A percentile compares a stretch with the other conserved stretches of the same genome.
These are phyloP conservation scores for Friedmanniomyces endolithicus DNA, from an alignment of 495 filamentous ascomycete genomes.

Conservation along the genomic window DNA sequence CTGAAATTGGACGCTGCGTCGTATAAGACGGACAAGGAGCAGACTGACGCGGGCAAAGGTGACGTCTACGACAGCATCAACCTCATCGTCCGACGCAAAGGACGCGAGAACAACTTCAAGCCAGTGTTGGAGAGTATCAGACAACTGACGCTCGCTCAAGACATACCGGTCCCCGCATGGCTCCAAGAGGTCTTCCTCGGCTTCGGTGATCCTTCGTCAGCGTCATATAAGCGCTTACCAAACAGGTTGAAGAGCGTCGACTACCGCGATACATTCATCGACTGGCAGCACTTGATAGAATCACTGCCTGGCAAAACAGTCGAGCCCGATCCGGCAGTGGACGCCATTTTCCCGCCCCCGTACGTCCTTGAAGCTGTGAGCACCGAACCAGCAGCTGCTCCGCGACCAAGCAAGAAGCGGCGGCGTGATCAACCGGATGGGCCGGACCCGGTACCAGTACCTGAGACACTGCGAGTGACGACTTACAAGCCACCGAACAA, in stretches of 20 bases:
- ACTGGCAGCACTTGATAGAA: slow-evolving; percentile 88
- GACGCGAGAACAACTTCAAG: slow-evolving; percentile 95
- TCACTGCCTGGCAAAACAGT: slow-evolving; percentile 75
- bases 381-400: slow-evolving; percentile 22
- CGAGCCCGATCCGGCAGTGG: slow-evolving; percentile 57
- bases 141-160: slow-evolving; percentile 61
- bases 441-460: slow-evolving; percentile 45
- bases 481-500: slow-evolving; percentile 86
- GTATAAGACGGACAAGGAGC: slow-evolving; percentile 66
- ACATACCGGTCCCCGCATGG: slow-evolving; percentile 81
- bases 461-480: slow-evolving; percentile 64
- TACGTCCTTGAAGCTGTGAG: slow-evolving; percentile 53
- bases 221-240: slow-evolving; percentile 70
- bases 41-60: slow-evolving; percentile 47
- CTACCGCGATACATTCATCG: slow-evolving; percentile 84
- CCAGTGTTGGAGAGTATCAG: slow-evolving; percentile 83
- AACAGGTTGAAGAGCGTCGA: slow-evolving; percentile 69
- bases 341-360: slow-evolving; percentile 69
- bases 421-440: slow-evolving; percentile 49
- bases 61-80: slow-evolving; percentile 82
- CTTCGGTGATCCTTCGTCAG: slow-evolving; percentile 81
- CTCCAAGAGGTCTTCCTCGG: slow-evolving; percentile 93
- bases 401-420: slow-evolving; percentile 59
- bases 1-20: slow-evolving; percentile 68
- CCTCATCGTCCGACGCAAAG: slow-evolving; percentile 68